These are phyloP conservation scores for Colletotrichum brevisporum DNA, from an alignment of 2,329 filamentous ascomycete genomes.

Conservation along the genomic window DNA sequence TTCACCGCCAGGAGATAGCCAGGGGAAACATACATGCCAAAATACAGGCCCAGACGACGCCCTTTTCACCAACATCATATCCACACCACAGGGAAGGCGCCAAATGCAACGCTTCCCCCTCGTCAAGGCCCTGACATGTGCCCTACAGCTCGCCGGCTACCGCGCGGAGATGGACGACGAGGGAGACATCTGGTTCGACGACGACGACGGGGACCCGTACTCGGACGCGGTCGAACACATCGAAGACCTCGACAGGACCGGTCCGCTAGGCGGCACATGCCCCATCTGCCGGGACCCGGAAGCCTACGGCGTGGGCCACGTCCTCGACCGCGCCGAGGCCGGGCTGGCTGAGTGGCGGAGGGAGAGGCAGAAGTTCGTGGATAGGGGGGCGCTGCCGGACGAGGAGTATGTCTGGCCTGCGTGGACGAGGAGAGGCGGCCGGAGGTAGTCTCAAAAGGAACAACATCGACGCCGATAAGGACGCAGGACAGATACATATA, in stretches of 20 bases:
- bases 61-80: background rate
- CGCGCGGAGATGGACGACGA: slow-evolving; percentile 34
- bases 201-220: slow-evolving; percentile 37
- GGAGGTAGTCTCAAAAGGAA: background rate
- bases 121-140: slow-evolving; percentile 27
- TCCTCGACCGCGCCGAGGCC: background rate
- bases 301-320: background rate
- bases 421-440: background rate
- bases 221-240: slow-evolving; percentile 29
- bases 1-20: too few species aligned
- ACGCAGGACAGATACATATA: too few species aligned
- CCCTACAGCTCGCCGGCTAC: slow-evolving; percentile 34
- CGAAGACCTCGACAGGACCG: background rate
- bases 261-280: background rate
- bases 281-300: background rate
- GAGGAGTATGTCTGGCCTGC: background rate
- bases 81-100: background rate
- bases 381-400: background rate
- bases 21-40: too few species aligned
- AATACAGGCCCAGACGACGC: too few species aligned
- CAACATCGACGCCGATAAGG: too few species aligned
- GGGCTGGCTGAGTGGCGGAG: background rate
- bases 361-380: background rate
- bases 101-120: slow-evolving; percentile 4
- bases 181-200: slow-evolving; percentile 41